phyloP scores from a whole-genome alignment of 129 eudicot genomes.

The Lonicera japonica region DNA sequence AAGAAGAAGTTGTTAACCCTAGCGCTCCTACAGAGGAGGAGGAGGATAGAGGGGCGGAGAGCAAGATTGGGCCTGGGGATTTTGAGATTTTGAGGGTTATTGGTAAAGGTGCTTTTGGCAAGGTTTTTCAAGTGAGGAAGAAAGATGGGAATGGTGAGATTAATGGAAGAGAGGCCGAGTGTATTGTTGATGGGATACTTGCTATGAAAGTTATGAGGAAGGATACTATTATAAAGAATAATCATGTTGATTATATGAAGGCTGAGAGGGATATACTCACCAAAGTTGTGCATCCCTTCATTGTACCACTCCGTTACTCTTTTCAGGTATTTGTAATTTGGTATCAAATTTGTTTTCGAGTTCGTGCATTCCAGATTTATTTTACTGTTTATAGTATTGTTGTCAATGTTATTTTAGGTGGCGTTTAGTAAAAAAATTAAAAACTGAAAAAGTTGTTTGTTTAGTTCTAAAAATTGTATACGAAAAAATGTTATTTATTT shows the following conservation, averaged over 20 bases:
- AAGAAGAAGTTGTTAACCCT: background rate
- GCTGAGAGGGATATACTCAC: slow-evolving; percentile 96
- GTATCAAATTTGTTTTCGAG: background rate
- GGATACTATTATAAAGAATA: slow-evolving; percentile 81
- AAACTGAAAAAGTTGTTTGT: too few species aligned
- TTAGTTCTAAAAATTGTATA: too few species aligned
- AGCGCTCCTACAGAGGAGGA: slow-evolving; percentile 4
- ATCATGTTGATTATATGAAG: slow-evolving; percentile 95
- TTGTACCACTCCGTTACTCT: slow-evolving; percentile 87
- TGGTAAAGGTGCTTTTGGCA: slow-evolving; percentile 87
- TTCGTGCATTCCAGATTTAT: background rate
- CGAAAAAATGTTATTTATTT: too few species aligned
- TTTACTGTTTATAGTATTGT: too few species aligned
- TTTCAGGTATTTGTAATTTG: slow-evolving; percentile 61
- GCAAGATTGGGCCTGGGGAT: slow-evolving; percentile 60
- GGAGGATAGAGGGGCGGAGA: slow-evolving; percentile 17
- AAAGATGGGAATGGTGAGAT: too few species aligned
- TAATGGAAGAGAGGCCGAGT: slow-evolving; percentile 14
- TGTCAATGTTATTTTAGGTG: too few species aligned
- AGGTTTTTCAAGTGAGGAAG: slow-evolving; percentile 83
- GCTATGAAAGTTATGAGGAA: slow-evolving; percentile 97
- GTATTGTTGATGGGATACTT: slow-evolving; percentile 70
- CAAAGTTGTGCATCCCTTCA: slow-evolving; percentile 86
- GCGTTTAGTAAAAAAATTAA: too few species aligned
- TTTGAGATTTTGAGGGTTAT: slow-evolving; percentile 84